A percentile compares a stretch with the other conserved stretches of the same genome.
Evolutionary conservation across 148 eudicot species (phyloP).

Genomic region (Dianthus caryophyllus): DNA sequence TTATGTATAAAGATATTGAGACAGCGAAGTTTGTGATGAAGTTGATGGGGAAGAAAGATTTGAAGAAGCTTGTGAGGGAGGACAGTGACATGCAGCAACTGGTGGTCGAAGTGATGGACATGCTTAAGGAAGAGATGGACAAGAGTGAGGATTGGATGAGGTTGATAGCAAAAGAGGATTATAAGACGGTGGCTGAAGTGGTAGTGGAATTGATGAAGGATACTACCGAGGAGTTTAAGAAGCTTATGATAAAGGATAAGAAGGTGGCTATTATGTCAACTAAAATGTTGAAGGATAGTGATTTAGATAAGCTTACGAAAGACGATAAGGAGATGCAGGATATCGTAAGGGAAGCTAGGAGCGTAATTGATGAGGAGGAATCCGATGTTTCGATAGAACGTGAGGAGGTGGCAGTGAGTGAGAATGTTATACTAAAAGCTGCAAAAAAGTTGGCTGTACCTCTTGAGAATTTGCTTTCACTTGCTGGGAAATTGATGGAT

Average conservation of each 20-base stretch:
- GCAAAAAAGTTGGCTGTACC: slow-evolving; percentile 1
- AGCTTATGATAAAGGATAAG: slow-evolving; percentile 3
- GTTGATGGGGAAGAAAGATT: slow-evolving; percentile 9
- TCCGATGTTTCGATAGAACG: background rate
- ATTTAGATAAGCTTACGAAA: background rate
- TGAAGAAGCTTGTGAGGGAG: slow-evolving; percentile 1
- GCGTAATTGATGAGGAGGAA: background rate
- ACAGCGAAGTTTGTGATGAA: slow-evolving; percentile 7
- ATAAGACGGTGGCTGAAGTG: background rate
- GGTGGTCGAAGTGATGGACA: slow-evolving; percentile 3
- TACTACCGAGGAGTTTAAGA: background rate
- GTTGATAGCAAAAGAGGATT: background rate
- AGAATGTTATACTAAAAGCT: slow-evolving; percentile 2
- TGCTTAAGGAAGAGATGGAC: slow-evolving; percentile 1
- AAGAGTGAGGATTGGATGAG: background rate
- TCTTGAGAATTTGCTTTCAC: background rate
- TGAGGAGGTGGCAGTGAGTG: no score
- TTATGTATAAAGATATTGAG: slow-evolving; percentile 7
- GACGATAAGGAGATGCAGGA: background rate
- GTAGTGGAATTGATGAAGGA: slow-evolving; percentile 1
- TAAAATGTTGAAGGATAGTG: background rate
- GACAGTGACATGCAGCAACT: background rate
- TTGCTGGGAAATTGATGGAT: slow-evolving; percentile 3
- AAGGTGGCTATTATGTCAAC: background rate
- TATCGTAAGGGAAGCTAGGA: background rate